Conservation (phyloP, 2,329 filamentous ascomycete genomes). For the Aspergillus puulaauensis region DNA sequence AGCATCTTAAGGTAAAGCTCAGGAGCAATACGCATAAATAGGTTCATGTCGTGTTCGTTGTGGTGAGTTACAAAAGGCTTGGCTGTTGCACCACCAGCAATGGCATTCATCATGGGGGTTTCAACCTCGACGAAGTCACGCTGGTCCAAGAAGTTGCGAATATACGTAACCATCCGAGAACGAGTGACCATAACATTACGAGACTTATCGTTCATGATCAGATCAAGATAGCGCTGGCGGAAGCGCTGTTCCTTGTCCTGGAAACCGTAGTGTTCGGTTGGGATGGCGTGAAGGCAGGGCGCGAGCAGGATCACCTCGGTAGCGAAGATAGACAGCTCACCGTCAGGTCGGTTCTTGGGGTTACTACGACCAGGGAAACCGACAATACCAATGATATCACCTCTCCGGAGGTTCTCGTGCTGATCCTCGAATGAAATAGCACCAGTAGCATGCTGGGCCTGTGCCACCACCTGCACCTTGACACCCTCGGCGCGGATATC, state of each 20-base stretch:
- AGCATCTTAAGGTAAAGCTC: conserved; percentile 97
- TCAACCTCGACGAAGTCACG: conserved; percentile 91
- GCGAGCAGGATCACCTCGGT: conserved; percentile 81
- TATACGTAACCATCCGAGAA: conserved; percentile 82
- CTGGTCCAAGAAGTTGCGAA: conserved; percentile 84
- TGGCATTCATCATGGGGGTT: conserved; percentile 96
- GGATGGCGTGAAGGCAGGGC: conserved; percentile 87
- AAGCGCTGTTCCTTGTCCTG: conserved; percentile 93
- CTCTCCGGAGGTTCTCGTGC: conserved; percentile 83
- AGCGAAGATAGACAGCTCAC: conserved; percentile 92
- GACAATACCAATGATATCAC: conserved; percentile 87
- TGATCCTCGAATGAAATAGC: conserved; percentile 76
- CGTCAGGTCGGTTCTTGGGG: conserved; percentile 84
- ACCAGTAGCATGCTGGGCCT: conserved; percentile 73
- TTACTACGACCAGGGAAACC: conserved; percentile 82
- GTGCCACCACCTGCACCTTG: conserved; percentile 89
- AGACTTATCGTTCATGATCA: conserved; percentile 92
- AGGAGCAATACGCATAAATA: conserved; percentile 92
- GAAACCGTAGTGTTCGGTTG: conserved; percentile 84
- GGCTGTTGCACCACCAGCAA: conserved; percentile 92
- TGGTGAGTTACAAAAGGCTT: conserved; percentile 94
- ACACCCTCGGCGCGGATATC: conserved; percentile 74
- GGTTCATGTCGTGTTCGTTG: conserved; percentile 91
- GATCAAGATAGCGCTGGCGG: conserved; percentile 89
- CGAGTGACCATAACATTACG: conserved; percentile 81